Evolutionary conservation across 495 filamentous ascomycete genomes (phyloP).

Genomic region (Letharia lupina): DNA sequence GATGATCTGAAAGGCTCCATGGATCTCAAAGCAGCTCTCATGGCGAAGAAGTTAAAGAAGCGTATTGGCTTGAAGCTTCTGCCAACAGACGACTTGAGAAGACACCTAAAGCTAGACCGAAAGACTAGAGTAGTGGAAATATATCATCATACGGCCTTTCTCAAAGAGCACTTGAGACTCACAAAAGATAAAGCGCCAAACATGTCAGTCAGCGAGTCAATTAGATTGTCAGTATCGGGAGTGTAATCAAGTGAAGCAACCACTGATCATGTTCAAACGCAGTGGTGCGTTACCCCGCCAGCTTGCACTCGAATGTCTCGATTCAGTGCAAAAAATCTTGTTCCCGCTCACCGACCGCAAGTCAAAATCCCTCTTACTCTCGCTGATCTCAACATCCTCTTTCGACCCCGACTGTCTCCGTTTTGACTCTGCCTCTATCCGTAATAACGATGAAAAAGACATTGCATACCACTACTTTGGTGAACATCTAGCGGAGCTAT

Average conservation of each 20-base stretch:
- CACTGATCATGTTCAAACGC: neutral
- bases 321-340: constrained; percentile 33
- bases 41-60: constrained; percentile 29
- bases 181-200: constrained; percentile 21
- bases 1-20: constrained; percentile 13
- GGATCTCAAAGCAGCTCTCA: constrained; percentile 25
- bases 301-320: constrained; percentile 31
- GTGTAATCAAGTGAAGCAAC: neutral
- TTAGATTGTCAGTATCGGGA: constrained; percentile 15
- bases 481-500: constrained; percentile 28
- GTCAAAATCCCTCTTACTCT: constrained; percentile 26
- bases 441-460: constrained; percentile 28
- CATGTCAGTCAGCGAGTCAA: constrained; percentile 12
- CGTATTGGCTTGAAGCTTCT: constrained; percentile 28
- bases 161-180: constrained; percentile 31
- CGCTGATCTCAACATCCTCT: constrained; percentile 22
- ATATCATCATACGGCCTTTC: constrained; percentile 30
- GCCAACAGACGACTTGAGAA: constrained; percentile 29
- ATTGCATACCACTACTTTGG: constrained; percentile 31
- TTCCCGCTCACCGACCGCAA: constrained; percentile 33
- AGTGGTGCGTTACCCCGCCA: constrained; percentile 26
- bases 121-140: constrained; percentile 27
- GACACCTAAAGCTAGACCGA: constrained; percentile 30
- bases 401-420: constrained; percentile 31
- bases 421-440: constrained; percentile 29